Base-by-base conservation (phyloP, 345 rosid genomes). In the Moringa oleifera region DNA sequence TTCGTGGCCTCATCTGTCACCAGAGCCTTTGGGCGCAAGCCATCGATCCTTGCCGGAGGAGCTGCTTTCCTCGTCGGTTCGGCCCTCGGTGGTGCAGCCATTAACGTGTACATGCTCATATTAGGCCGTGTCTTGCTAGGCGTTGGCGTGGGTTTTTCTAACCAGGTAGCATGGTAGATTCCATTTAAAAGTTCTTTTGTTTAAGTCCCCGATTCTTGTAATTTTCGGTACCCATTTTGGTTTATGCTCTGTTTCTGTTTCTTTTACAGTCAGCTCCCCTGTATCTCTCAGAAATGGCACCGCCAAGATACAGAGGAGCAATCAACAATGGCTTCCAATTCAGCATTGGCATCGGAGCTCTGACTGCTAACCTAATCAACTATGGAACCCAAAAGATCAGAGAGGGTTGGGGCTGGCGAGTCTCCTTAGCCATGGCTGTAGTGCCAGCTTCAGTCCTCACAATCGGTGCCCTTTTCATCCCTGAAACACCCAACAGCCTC, bases 221-320 rank as follows among this genome's bases (percentile, higher is more conserved):
- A 41, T 41, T 41, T 41, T 7, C 6, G 12, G 16, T 41, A 7
- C 17, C 12, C 17, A 4, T 41, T 41, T 41, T 11, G 13, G 12
- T 41, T 41, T 41, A 4, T 2, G 12, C 1, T 41, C 47, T 16
- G 5, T 33, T 33, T 33, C 37, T 11, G 11, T 33, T 33, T 33
- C 0, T 18, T 53, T 8, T 66, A 65, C 73, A 83, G 95, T 64
- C 97, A n/a, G 94, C 88, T n/a, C 97, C 97, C 2, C 46, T 88
- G 1, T 86, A 91, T 28, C 85, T 88, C 51, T 88, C 91, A 0
- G 90, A 91, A 70, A 88, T 91, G 96, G 97, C 96, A 7, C 91
- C 92, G 0, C 79, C 91, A 1, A 79, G 64, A 69, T 66, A 77
- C 74, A 81, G 96, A 77, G 97, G 96, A 79, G 87, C 89, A 25